Base-by-base conservation (phyloP, 768 basidiomycete species). In the Coprinopsis marcescibilis region DNA sequence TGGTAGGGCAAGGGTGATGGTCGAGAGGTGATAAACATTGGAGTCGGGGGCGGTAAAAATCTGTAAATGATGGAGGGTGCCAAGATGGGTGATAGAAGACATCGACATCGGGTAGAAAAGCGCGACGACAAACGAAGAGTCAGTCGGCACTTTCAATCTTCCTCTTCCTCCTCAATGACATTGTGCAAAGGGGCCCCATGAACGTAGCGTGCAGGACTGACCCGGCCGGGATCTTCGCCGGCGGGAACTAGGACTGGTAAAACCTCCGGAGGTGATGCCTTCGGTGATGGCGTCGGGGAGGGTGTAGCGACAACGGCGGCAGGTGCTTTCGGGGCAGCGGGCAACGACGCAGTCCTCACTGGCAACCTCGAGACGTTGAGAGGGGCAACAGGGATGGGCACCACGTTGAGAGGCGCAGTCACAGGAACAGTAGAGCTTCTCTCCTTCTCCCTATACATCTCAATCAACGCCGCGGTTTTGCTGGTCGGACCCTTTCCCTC, bases 121-220 rank as follows among this genome's bases (percentile, higher is more conserved):
- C n/a, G n/a, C n/a, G n/a, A n/a, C n/a, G n/a, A n/a, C n/a, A n/a
- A n/a, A n/a, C n/a, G n/a, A n/a, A n/a, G n/a, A n/a, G n/a, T n/a
- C n/a, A n/a, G n/a, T n/a, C n/a, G n/a, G n/a, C n/a, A n/a, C n/a
- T n/a, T n/a, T n/a, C n/a, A n/a, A n/a, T 81, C 80, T 55, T 87
- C 83, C 51, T 89, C 86, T 49, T 85, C 83, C 56, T 89, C 88
- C 60, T 90, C 89, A 39, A 89, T 19, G 33, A 92, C 89, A 51
- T 91, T 91, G 53, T 90, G 86, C 57, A 92, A 70, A 23, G 89
- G 89, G 6, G 86, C 85, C 20, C 89, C 89, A 56, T 92, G 89
- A 12, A 88, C 61, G 58, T 92, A 92, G 34, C 87, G 77, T 26
- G 62, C 77, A 10, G 85, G 85, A 55, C 82, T 85, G 15, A 64